Base-by-base conservation (phyloP, 2,329 filamentous ascomycete species). In the Ceratocystis harringtonii region DNA sequence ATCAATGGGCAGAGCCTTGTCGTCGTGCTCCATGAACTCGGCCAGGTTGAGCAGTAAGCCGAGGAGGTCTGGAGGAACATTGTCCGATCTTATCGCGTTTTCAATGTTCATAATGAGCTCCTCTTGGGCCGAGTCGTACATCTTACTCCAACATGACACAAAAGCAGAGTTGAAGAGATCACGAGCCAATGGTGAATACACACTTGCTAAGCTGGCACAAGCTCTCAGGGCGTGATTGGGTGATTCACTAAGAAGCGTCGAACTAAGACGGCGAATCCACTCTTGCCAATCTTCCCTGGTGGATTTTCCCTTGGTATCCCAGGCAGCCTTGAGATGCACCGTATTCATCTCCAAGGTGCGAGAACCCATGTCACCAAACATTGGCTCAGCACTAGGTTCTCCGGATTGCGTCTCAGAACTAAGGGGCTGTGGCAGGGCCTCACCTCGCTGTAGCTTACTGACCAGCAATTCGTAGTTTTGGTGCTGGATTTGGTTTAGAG, bases 1-100 rank as follows among this genome's bases (percentile, higher is more conserved):
- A 72, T 99, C 95, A 68, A 99, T 99, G 1, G 94, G 94, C 63
- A 99, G 78, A 15, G 95, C 92, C 75, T 99, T 99, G 74, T 99
- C 94, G 71, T 99, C 95, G 72, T 99, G 94, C 73, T 99, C 94
- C 94, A 99, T 99, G 74, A 99, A 99, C 73, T 99, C 94, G 25
- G 94, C 94, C 62, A 99, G 81, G 72, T 99, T 99, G 61, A 99
- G 84, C 32, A 99, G 80, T 62, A 96, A 87, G 68, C 96, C 92
- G 7, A 99, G 79, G 69, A 99, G 87, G 74, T 99, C 95, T 0
- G 95, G 94, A 0, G 94, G 92, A 12, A 99, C 95, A 70, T 96
- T 92, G 63, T 92, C 88, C 2, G 92, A 97, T 65, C 91, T 94
- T 70, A 99, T 88, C 0, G 95, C 94, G 68, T 89, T 90, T 74